Conservation (phyloP, 2,329 filamentous ascomycete genomes). For the Cladophialophora immunda region DNA sequence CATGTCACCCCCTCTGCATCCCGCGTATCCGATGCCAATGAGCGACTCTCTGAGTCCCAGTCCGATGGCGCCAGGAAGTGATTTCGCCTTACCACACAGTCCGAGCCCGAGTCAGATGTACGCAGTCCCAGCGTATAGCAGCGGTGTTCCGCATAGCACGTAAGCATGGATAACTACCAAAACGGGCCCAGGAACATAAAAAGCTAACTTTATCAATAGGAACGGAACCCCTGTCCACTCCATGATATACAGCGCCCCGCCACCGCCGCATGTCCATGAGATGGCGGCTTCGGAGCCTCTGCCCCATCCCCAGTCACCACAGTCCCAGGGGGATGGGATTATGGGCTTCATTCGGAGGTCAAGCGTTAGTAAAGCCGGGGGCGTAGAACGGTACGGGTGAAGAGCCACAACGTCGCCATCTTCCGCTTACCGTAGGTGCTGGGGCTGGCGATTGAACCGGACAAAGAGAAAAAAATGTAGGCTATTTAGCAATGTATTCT, state of each 20-base stretch:
- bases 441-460: too few relatives aligned
- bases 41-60: constrained; percentile 26
- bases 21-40: constrained; percentile 15
- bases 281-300: constrained; percentile 26
- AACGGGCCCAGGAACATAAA: not conserved
- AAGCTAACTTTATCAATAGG: constrained; percentile 1
- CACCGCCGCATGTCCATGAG: constrained; percentile 23
- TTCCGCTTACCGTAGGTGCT: not conserved
- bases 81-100: constrained; percentile 19
- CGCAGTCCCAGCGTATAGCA: constrained; percentile 21
- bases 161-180: constrained; percentile 18
- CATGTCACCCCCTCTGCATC: constrained; percentile 25
- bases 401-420: not conserved
- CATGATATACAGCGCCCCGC: constrained; percentile 10
- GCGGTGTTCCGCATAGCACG: constrained; percentile 22
- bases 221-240: constrained; percentile 20
- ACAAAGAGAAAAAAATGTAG: not conserved
- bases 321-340: constrained; percentile 14
- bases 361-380: constrained; percentile 24
- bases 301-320: not conserved
- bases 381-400: constrained; percentile 36
- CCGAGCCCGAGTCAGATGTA: constrained; percentile 28
- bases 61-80: constrained; percentile 8
- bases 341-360: constrained; percentile 30
- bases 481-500: not conserved